A percentile compares a stretch with the other conserved stretches of the same genome.
These are phyloP conservation scores for Lactuca saligna DNA, from an alignment of 129 eudicot genomes.

Conservation along the genomic window DNA sequence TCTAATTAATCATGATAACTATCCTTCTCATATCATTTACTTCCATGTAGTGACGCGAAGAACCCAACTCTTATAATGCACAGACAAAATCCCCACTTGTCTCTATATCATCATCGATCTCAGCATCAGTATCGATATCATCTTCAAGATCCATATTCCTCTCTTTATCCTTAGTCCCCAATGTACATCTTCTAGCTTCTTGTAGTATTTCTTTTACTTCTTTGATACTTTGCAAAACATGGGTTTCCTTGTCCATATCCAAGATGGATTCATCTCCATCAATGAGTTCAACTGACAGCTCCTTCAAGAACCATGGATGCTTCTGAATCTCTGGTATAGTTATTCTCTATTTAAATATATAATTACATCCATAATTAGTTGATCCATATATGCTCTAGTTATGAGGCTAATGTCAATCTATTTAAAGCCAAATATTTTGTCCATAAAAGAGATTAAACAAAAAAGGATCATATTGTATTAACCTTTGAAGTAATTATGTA, in stretches of 20 bases:
- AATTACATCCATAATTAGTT: not conserved
- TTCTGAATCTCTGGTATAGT: constrained; percentile 58
- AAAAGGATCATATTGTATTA: constrained; percentile 1
- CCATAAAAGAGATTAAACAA: too few species aligned
- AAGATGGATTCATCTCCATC: constrained; percentile 38
- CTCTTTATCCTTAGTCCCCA: constrained; percentile 10
- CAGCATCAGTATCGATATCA: constrained; percentile 54
- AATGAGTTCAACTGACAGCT: constrained; percentile 41
- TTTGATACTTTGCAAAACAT: constrained; percentile 42
- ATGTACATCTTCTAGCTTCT: constrained; percentile 46
- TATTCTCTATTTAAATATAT: constrained; percentile 47
- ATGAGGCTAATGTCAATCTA: too few species aligned
- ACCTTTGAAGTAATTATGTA: constrained; percentile 7
- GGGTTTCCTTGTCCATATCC: constrained; percentile 10
- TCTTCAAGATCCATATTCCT: constrained; percentile 63
- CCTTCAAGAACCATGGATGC: constrained; percentile 67
- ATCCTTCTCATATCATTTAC: not conserved
- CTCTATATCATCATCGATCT: constrained; percentile 43
- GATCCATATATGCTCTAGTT: not conserved
- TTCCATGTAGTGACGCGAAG: not conserved
- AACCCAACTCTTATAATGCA: constrained; percentile 33
- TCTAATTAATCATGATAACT: not conserved
- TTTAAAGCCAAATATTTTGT: too few species aligned
- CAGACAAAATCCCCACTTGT: constrained; percentile 72
- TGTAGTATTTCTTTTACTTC: constrained; percentile 48